Conservation (phyloP, 2,329 filamentous ascomycete species). For the Didymella keratinophila region DNA sequence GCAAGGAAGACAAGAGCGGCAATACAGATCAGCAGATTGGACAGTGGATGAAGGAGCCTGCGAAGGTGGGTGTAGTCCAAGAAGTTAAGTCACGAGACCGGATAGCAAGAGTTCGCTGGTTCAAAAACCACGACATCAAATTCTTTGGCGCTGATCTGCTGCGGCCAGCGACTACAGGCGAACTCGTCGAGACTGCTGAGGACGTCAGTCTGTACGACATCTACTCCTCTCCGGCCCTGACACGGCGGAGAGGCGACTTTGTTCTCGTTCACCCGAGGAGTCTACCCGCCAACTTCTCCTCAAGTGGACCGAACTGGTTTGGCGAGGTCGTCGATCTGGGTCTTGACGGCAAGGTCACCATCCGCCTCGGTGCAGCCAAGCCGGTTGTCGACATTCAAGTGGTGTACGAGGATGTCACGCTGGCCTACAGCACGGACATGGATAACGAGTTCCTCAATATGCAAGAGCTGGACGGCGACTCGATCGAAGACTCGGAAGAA, state of each 20-base stretch:
- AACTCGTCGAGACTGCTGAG: constrained; percentile 53
- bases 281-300: constrained; percentile 13
- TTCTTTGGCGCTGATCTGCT: constrained; percentile 50
- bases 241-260: constrained; percentile 60
- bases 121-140: constrained; percentile 45
- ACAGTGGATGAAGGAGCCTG: constrained; percentile 51
- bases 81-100: constrained; percentile 63
- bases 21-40: constrained; percentile 20
- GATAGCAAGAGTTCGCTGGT: constrained; percentile 66
- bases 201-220: constrained; percentile 68
- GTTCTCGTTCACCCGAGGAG: constrained; percentile 56
- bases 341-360: constrained; percentile 61
- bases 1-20: constrained; percentile 48
- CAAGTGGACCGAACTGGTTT: constrained; percentile 57
- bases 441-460: constrained; percentile 41
- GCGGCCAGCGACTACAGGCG: constrained; percentile 55
- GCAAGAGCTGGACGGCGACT: constrained; percentile 38
- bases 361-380: constrained; percentile 62
- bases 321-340: constrained; percentile 65
- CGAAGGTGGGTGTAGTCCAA: constrained; percentile 65
- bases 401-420: constrained; percentile 57
- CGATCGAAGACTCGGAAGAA: constrained; percentile 45
- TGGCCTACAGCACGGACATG: constrained; percentile 57
- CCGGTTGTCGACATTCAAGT: constrained; percentile 61
- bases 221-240: constrained; percentile 58